These are phyloP conservation scores for Ceratocystis huliohia DNA, from an alignment of 2,329 filamentous ascomycete species.

Conservation along the genomic window DNA sequence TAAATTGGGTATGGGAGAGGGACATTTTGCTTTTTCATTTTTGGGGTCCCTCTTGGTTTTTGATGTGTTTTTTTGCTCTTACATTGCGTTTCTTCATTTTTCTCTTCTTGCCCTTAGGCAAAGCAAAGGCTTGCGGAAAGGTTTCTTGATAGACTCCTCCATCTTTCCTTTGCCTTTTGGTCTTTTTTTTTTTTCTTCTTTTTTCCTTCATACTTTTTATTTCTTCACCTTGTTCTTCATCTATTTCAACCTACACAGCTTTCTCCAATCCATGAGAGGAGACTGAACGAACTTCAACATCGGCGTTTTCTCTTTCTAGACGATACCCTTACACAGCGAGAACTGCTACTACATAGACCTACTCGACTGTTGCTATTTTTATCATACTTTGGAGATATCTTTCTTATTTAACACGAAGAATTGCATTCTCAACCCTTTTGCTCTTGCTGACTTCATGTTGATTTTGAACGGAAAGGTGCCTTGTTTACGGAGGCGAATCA, in stretches of 20 bases:
- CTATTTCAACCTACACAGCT: constrained; percentile 14
- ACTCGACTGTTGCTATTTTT: constrained; percentile 10
- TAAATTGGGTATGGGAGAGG: constrained; percentile 11
- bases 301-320: constrained; percentile 33
- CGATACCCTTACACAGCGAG: constrained; percentile 23
- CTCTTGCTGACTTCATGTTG: not conserved
- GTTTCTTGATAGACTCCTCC: not conserved
- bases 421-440: not conserved
- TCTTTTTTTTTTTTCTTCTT: constrained; percentile 4
- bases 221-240: not conserved
- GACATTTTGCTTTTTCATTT: constrained; percentile 16
- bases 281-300: constrained; percentile 39
- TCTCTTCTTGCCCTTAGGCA: constrained; percentile 23
- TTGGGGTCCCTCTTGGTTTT: constrained; percentile 18
- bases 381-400: constrained; percentile 10
- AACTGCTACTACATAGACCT: not conserved
- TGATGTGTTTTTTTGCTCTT: constrained; percentile 22
- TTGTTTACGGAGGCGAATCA: too few relatives aligned
- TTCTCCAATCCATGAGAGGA: constrained; percentile 25
- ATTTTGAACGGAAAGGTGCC: not conserved
- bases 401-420: constrained; percentile 7
- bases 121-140: not conserved
- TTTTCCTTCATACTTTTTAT: not conserved
- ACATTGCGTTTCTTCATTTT: constrained; percentile 25
- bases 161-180: constrained; percentile 16